A percentile compares a stretch with the other conserved stretches of the same genome.
Conservation (phyloP, 768 basidiomycete species). For the Chalciporus sphaerocephalus region DNA sequence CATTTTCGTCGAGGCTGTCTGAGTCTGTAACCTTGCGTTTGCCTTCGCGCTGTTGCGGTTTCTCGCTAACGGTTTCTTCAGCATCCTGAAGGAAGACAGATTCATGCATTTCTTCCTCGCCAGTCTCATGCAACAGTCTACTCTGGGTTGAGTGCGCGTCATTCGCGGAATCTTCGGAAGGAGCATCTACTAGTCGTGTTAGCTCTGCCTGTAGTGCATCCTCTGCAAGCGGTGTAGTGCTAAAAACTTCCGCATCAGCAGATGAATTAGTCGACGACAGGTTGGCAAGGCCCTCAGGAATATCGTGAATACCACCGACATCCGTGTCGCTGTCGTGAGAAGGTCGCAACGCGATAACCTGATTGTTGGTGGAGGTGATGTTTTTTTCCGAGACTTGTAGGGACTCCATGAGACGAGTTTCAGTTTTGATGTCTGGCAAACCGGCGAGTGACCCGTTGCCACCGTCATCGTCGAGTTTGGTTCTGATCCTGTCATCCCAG, state of each 20-base stretch:
- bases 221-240: neutral
- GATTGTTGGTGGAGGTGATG: conserved; percentile 2
- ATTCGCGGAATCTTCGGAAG: conserved; percentile 8
- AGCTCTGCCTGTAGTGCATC: conserved; percentile 9
- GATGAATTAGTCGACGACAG: neutral
- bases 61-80: conserved; percentile 4
- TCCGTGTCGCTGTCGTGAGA: conserved; percentile 6
- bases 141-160: conserved; percentile 6
- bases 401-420: conserved; percentile 7
- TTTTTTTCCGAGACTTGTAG: conserved; percentile 5
- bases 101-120: conserved; percentile 16
- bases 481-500: conserved; percentile 53
- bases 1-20: conserved; percentile 21
- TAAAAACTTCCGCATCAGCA: conserved; percentile 3
- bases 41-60: conserved; percentile 22
- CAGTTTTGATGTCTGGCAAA: neutral
- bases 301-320: neutral
- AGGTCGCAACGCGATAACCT: neutral
- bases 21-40: conserved; percentile 27
- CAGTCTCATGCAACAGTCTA: neutral
- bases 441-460: conserved; percentile 6
- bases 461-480: conserved; percentile 24
- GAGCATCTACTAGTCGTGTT: conserved; percentile 3
- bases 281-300: conserved; percentile 3
- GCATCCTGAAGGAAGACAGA: conserved; percentile 6